phyloP scores from a whole-genome alignment of 2,329 filamentous ascomycete genomes.

The Eutypella sp. region DNA sequence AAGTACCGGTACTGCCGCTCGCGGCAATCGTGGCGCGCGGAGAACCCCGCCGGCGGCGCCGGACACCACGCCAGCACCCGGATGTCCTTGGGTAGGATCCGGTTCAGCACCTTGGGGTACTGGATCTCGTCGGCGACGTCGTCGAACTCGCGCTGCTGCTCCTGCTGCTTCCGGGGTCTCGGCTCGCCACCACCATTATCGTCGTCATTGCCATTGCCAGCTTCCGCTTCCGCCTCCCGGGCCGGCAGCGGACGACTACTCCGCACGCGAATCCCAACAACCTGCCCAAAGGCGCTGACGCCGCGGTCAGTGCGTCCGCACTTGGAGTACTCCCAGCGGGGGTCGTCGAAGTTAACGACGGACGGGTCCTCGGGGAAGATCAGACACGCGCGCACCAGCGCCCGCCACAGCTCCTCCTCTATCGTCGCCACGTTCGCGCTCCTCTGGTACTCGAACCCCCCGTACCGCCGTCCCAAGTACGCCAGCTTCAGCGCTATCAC shows the following conservation, averaged over 20 bases:
- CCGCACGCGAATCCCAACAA: conserved; percentile 76
- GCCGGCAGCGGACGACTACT: conserved; percentile 58
- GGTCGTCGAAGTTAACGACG: conserved; percentile 70
- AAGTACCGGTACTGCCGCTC: conserved; percentile 94
- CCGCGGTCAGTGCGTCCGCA: conserved; percentile 90
- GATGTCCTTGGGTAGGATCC: conserved; percentile 83
- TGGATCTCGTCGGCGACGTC: conserved; percentile 74
- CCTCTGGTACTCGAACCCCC: conserved; percentile 84
- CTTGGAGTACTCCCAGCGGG: conserved; percentile 93
- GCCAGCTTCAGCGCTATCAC: conserved; percentile 89
- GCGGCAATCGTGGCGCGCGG: conserved; percentile 86
- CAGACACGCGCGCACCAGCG: conserved; percentile 72
- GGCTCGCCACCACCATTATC: conserved; percentile 8
- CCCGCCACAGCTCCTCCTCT: conserved; percentile 92
- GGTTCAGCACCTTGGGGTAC: conserved; percentile 80
- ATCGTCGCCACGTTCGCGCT: conserved; percentile 72
- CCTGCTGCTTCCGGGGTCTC: conserved; percentile 12
- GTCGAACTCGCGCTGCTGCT: conserved; percentile 44
- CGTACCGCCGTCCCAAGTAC: conserved; percentile 86
- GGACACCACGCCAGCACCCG: conserved; percentile 92
- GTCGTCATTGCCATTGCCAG: conserved; percentile 4
- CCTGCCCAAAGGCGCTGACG: conserved; percentile 95
- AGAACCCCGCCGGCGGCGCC: conserved; percentile 71
- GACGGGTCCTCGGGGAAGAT: conserved; percentile 66
- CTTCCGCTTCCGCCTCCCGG: conserved; percentile 13